Conservation (phyloP, 495 filamentous ascomycete genomes). For the Aspergillus baeticus region DNA sequence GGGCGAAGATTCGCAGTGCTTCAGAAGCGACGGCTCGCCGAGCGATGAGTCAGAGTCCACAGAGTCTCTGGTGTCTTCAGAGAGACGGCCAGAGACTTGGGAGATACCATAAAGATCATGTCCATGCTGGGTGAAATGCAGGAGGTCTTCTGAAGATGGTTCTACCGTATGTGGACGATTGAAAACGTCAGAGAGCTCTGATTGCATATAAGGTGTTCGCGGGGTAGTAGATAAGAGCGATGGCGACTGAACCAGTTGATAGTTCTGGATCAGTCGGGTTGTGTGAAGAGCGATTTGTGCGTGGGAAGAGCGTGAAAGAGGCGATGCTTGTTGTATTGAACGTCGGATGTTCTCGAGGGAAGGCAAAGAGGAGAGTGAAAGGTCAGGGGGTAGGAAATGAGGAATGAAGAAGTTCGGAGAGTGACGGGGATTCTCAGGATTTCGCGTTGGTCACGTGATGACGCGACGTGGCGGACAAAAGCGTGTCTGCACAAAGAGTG, state of each 20-base stretch:
- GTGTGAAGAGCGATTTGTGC: neutral
- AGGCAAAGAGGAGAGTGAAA: slow-evolving; percentile 3
- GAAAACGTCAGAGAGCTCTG: slow-evolving; percentile 65
- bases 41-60: slow-evolving; percentile 23
- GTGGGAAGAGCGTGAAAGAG: neutral
- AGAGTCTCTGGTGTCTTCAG: slow-evolving; percentile 31
- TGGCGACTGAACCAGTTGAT: slow-evolving; percentile 67
- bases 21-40: slow-evolving; percentile 35
- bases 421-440: slow-evolving; percentile 1
- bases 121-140: slow-evolving; percentile 72
- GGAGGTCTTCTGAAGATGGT: slow-evolving; percentile 38
- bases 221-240: slow-evolving; percentile 29
- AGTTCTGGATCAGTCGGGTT: slow-evolving; percentile 41
- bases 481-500: slow-evolving; percentile 1
- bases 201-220: slow-evolving; percentile 81
- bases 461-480: slow-evolving; percentile 16
- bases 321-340: neutral
- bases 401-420: slow-evolving; percentile 4
- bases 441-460: slow-evolving; percentile 20
- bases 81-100: slow-evolving; percentile 34
- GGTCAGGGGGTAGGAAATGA: slow-evolving; percentile 1
- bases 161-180: slow-evolving; percentile 49
- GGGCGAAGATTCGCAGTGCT: slow-evolving; percentile 30
- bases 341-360: neutral
- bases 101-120: slow-evolving; percentile 47